Evolutionary conservation across 164 flowering plant species (phyloP).

Genomic region (Aristolochia fimbriata): DNA sequence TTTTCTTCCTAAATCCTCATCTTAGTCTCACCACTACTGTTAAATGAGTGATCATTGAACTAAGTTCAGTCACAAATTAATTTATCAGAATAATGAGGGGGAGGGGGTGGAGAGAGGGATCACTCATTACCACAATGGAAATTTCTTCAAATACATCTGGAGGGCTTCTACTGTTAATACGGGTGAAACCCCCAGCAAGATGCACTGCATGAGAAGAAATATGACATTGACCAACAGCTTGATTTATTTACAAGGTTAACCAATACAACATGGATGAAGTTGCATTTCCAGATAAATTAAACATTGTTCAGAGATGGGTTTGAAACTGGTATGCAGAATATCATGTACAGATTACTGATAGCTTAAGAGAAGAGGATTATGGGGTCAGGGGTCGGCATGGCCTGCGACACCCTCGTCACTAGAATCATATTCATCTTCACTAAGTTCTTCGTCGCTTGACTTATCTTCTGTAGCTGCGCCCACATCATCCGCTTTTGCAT

Average conservation of each 20-base stretch:
- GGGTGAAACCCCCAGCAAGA: not conserved
- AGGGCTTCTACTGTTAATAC: not conserved
- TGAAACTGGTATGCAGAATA: slow-evolving; percentile 10
- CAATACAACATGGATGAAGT: slow-evolving; percentile 7
- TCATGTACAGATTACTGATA: slow-evolving; percentile 27
- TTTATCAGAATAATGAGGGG: too few relatives aligned
- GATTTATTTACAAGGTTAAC: slow-evolving; percentile 26
- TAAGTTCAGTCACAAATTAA: too few relatives aligned
- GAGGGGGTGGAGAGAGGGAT: too few relatives aligned
- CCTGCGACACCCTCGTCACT: slow-evolving; percentile 44
- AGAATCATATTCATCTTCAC: slow-evolving; percentile 48
- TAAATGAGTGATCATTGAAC: too few relatives aligned
- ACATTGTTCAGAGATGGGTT: slow-evolving; percentile 3
- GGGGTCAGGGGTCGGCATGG: slow-evolving; percentile 29
- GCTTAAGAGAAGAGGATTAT: not conserved
- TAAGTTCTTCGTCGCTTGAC: slow-evolving; percentile 51
- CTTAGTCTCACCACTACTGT: too few relatives aligned
- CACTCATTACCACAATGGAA: too few relatives aligned
- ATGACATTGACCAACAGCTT: not conserved
- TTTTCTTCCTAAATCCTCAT: too few relatives aligned
- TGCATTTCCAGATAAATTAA: slow-evolving; percentile 8
- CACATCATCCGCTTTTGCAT: slow-evolving; percentile 50
- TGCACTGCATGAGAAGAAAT: not conserved
- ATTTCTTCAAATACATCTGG: not conserved
- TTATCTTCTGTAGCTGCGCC: slow-evolving; percentile 41